Evolutionary conservation across 2,329 filamentous ascomycete species (phyloP).

Genomic region (Teratosphaeria gauchensis): DNA sequence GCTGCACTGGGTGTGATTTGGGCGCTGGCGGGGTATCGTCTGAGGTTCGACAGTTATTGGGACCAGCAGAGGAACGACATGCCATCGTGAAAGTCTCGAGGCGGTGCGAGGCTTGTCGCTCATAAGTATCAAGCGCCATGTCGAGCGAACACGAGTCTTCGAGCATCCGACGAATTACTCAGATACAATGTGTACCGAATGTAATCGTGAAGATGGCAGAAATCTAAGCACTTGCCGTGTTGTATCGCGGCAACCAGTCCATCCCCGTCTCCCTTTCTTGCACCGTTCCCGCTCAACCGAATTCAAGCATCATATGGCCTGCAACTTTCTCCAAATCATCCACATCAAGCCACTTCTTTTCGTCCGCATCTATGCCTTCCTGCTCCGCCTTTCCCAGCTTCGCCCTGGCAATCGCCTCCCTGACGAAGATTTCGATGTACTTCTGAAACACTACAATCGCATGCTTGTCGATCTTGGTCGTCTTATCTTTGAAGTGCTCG

Average conservation of each 20-base stretch:
- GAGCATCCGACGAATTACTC: no score
- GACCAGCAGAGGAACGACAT: not conserved
- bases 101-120: no score
- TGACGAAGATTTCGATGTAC: slow-evolving; percentile 85
- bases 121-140: not conserved
- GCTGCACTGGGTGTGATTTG: not conserved
- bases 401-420: slow-evolving; percentile 75
- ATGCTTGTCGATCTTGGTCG: slow-evolving; percentile 64
- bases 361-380: slow-evolving; percentile 13
- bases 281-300: slow-evolving; percentile 40
- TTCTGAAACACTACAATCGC: slow-evolving; percentile 68
- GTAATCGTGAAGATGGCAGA: no score
- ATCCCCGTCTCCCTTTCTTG: not conserved
- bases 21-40: not conserved
- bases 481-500: slow-evolving; percentile 62
- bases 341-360: slow-evolving; percentile 48
- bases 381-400: slow-evolving; percentile 54
- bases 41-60: not conserved
- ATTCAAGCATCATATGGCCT: slow-evolving; percentile 76
- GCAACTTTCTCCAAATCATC: slow-evolving; percentile 85
- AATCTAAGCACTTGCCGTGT: no score
- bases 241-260: not conserved
- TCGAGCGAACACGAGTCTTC: not conserved
- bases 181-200: no score
- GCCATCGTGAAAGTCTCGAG: not conserved